Evolutionary conservation across 495 filamentous ascomycete genomes (phyloP), one percentile per base, ranked within the genome.

Genomic region (Penicillium atrosanguineum): DNA sequence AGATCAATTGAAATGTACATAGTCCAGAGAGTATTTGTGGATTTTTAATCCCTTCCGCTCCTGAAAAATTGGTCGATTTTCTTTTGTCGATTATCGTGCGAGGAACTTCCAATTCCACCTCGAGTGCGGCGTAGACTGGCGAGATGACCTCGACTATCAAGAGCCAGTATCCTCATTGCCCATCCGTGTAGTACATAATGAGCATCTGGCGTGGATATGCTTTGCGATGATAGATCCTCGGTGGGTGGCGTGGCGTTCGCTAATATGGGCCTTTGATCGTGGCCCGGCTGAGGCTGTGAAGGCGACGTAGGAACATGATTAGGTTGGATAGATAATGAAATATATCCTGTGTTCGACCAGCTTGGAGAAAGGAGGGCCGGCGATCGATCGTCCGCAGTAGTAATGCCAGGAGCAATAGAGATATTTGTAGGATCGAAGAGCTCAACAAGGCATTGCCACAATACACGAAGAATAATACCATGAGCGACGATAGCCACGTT

Each of bases 11-110:
- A 44, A 25, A 38, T 42, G 31, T 47, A 26, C 7, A 49, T 44
- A 45, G 12, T n/a, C 16, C 3, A 25, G 8, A 16, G 20, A 43
- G 16, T 31, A 31, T 9, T 6, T 2, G 28, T 1, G 14, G 3
- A 15, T 34, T 15, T 40, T 40, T 16, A 5, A 40, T 19, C 6
- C n/a, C 12, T 8, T 19, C n/a, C 26, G 29, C 87, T 14, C 4
- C 31, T 86, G 45, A 91, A 88, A 69, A 95, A 95, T n/a, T 80
- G 80, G 11, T 91, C 87, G 57, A 91, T 74, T 3, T 79, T 88
- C 61, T 80, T 80, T 64, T 95, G 91, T 15, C 76, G 79, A 25
- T 77, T 78, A 60, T 96, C 90, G 66, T 87, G 81, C 48, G 79
- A 75, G 37, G 86, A 73, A 63, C 88, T 91, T 26, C 89, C 88